Conservation (phyloP, 768 basidiomycete species). For the Hydnomerulius pinastri region DNA sequence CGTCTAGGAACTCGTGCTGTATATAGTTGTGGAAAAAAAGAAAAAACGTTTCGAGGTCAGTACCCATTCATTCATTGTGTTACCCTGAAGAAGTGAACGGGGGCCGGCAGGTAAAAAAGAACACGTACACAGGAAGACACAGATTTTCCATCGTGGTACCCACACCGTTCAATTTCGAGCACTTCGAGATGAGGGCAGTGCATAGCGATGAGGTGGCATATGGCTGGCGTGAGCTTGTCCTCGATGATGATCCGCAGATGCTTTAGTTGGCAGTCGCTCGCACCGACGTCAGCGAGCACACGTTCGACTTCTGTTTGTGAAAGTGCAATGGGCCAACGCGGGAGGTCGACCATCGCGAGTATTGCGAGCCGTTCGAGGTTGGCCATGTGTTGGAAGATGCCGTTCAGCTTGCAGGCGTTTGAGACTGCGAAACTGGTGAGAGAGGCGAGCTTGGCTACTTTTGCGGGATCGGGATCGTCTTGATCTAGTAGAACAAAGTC, state of each 20-base stretch:
- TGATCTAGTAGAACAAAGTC: constrained; percentile 31
- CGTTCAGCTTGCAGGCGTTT: constrained; percentile 33
- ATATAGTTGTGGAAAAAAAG: constrained; percentile 24
- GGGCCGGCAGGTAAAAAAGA: constrained; percentile 14
- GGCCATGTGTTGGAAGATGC: constrained; percentile 30
- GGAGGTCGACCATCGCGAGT: constrained; percentile 35
- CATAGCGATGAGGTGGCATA: constrained; percentile 30
- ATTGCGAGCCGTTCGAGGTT: constrained; percentile 32
- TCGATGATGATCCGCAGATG: constrained; percentile 38
- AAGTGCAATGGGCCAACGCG: constrained; percentile 38
- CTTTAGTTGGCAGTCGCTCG: constrained; percentile 33
- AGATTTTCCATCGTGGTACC: constrained; percentile 39
- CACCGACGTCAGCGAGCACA: constrained; percentile 30
- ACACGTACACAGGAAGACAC: constrained; percentile 37
- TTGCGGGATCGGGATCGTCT: constrained; percentile 18
- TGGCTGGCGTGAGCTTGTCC: constrained; percentile 35
- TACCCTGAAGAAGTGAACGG: too few species aligned
- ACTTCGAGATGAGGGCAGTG: constrained; percentile 33
- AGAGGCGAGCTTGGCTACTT: constrained; percentile 33
- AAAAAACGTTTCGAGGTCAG: constrained; percentile 33
- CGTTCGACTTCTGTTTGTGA: constrained; percentile 33
- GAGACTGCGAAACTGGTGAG: constrained; percentile 37
- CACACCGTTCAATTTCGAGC: constrained; percentile 37
- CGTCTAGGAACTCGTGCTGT: constrained; percentile 38
- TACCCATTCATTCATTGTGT: constrained; percentile 24